Evolutionary conservation across 2,329 filamentous ascomycete species (phyloP).

Genomic region (Clathrospora elynae): DNA sequence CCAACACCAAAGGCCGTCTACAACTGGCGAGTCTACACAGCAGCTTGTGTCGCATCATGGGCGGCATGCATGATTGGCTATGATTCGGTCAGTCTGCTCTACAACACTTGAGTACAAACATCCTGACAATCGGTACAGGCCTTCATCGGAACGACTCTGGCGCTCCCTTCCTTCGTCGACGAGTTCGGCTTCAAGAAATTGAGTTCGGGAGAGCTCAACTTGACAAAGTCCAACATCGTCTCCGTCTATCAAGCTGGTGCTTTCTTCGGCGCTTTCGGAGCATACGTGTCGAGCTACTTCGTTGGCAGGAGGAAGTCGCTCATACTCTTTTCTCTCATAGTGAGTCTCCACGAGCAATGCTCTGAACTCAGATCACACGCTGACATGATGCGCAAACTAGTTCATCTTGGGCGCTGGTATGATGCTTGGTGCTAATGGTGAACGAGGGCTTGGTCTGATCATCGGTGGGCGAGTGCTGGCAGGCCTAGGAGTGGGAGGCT

Average conservation of each 20-base stretch:
- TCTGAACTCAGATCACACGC: not conserved
- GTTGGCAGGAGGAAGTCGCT: conserved; percentile 70
- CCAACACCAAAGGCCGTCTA: conserved; percentile 63
- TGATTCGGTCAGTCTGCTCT: no score
- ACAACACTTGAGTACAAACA: no score
- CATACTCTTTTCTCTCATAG: conserved; percentile 62
- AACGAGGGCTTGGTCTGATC: conserved; percentile 60
- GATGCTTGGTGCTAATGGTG: conserved; percentile 63
- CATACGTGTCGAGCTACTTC: conserved; percentile 68
- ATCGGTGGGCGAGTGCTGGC: conserved; percentile 63
- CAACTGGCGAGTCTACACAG: conserved; percentile 64
- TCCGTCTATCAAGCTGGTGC: conserved; percentile 82
- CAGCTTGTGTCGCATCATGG: conserved; percentile 60
- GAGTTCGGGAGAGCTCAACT: conserved; percentile 55
- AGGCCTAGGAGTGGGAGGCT: conserved; percentile 62
- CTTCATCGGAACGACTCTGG: conserved; percentile 76
- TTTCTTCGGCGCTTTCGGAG: conserved; percentile 70
- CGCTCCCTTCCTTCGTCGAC: conserved; percentile 68
- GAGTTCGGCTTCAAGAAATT: conserved; percentile 70
- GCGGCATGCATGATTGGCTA: conserved; percentile 65
- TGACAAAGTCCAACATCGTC: conserved; percentile 76
- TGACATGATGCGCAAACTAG: conserved; percentile 5
- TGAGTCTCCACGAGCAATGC: conserved; percentile 1
- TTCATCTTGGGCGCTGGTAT: conserved; percentile 73
- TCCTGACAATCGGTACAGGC: no score